phyloP scores from a whole-genome alignment of 2,329 filamentous ascomycete species.

The Pseudopithomyces chartarum region DNA sequence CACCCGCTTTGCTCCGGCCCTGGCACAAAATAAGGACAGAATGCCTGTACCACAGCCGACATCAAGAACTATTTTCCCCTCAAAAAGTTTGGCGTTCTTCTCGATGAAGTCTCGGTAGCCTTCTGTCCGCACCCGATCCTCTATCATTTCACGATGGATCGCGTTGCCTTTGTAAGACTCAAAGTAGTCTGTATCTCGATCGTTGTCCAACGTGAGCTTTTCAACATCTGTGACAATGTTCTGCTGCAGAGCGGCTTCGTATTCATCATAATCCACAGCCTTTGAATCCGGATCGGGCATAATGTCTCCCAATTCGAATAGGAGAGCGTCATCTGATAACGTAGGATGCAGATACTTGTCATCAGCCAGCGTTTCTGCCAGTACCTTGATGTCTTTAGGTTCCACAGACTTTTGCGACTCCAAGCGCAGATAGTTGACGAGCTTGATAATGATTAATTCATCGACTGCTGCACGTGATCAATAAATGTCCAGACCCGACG shows the following conservation, averaged over 20 bases:
- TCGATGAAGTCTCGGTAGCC: slow-evolving; percentile 96
- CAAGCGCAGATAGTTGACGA: slow-evolving; percentile 56
- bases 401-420: slow-evolving; percentile 45
- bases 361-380: slow-evolving; percentile 68
- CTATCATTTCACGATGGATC: slow-evolving; percentile 96
- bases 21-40: slow-evolving; percentile 91
- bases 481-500: background rate
- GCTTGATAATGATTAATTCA: slow-evolving; percentile 39
- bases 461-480: slow-evolving; percentile 35
- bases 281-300: slow-evolving; percentile 35
- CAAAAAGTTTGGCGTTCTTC: slow-evolving; percentile 84
- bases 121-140: slow-evolving; percentile 85
- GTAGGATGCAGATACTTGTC: slow-evolving; percentile 84
- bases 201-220: slow-evolving; percentile 33
- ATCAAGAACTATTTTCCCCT: slow-evolving; percentile 84
- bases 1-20: slow-evolving; percentile 83
- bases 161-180: slow-evolving; percentile 68
- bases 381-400: slow-evolving; percentile 56
- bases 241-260: slow-evolving; percentile 48
- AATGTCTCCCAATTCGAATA: slow-evolving; percentile 86
- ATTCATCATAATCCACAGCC: slow-evolving; percentile 39
- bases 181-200: slow-evolving; percentile 67
- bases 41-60: slow-evolving; percentile 86
- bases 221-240: slow-evolving; percentile 41
- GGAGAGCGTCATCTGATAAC: slow-evolving; percentile 84